These are phyloP conservation scores for Calonectria pseudoreteaudii DNA, from an alignment of 2,329 filamentous ascomycete species.

Conservation along the genomic window DNA sequence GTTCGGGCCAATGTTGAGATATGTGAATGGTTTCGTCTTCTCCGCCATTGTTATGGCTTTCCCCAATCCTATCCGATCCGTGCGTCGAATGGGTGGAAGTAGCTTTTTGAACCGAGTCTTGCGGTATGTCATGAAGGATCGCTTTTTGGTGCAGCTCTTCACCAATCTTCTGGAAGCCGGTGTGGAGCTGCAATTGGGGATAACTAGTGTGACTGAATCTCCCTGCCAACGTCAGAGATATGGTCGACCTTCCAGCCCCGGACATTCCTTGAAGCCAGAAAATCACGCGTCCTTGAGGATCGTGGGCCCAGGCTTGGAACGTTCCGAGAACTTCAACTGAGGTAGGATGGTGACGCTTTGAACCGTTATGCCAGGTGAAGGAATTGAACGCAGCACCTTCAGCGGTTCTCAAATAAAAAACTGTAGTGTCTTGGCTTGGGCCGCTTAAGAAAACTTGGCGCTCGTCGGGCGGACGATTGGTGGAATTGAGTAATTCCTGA, in stretches of 20 bases:
- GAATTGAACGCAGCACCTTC: constrained; percentile 47
- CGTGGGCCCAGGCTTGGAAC: constrained; percentile 45
- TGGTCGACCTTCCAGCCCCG: constrained; percentile 54
- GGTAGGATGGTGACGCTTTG: constrained; percentile 46
- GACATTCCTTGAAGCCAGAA: constrained; percentile 55
- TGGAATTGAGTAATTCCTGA: neutral
- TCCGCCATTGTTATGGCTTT: constrained; percentile 32
- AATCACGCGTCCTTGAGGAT: constrained; percentile 36
- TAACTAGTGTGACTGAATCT: constrained; percentile 22
- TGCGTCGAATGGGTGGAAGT: constrained; percentile 48
- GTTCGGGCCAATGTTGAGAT: constrained; percentile 25
- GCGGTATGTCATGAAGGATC: constrained; percentile 51
- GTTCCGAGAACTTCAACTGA: constrained; percentile 44
- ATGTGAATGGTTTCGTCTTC: neutral
- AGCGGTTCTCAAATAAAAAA: constrained; percentile 29
- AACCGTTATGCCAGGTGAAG: constrained; percentile 43
- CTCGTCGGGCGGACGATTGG: neutral
- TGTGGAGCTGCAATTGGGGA: constrained; percentile 51
- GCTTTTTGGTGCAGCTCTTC: constrained; percentile 24
- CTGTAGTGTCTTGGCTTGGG: neutral
- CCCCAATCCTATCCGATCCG: constrained; percentile 45
- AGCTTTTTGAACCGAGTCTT: constrained; percentile 48
- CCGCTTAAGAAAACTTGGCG: neutral
- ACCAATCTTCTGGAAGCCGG: constrained; percentile 47
- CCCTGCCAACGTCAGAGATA: constrained; percentile 47